Percentiles rank a stretch among this genome's conserved stretches.
Evolutionary conservation across 2,329 filamentous ascomycete species (phyloP).

Genomic region (Escovopsis weberi): DNA sequence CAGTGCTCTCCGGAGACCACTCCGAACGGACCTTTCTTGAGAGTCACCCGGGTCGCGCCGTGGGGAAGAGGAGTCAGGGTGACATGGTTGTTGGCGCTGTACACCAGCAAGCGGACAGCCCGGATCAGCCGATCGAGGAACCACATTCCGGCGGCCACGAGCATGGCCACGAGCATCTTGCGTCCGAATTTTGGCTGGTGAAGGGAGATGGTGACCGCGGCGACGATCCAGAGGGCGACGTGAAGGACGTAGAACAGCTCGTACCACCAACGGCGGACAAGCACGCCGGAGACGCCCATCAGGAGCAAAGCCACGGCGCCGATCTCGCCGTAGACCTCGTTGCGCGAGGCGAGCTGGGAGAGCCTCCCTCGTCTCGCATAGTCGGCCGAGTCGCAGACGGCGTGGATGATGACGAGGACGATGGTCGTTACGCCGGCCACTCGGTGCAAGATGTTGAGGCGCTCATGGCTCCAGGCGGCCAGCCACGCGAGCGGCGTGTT

Average conservation of each 20-base stretch:
- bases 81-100: constrained; percentile 35
- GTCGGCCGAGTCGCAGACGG: constrained; percentile 25
- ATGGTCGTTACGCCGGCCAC: constrained; percentile 36
- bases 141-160: constrained; percentile 34
- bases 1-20: constrained; percentile 44
- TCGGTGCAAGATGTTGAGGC: constrained; percentile 42
- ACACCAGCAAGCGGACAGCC: constrained; percentile 25
- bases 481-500: constrained; percentile 42
- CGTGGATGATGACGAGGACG: constrained; percentile 30
- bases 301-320: constrained; percentile 31
- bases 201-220: constrained; percentile 32
- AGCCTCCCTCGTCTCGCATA: constrained; percentile 19
- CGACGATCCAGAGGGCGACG: constrained; percentile 32
- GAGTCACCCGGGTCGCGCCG: constrained; percentile 38
- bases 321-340: constrained; percentile 34
- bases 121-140: constrained; percentile 35
- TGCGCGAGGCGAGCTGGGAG: constrained; percentile 18
- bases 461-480: constrained; percentile 41
- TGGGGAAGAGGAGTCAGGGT: constrained; percentile 38
- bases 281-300: constrained; percentile 26
- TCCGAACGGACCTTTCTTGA: constrained; percentile 32
- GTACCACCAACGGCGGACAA: constrained; percentile 34
- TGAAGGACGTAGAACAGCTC: constrained; percentile 42
- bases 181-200: constrained; percentile 34
- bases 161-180: constrained; percentile 27